These are phyloP conservation scores for Fistulifera pelliculosa DNA, from an alignment of 108 stramenopile species.

Conservation along the genomic window DNA sequence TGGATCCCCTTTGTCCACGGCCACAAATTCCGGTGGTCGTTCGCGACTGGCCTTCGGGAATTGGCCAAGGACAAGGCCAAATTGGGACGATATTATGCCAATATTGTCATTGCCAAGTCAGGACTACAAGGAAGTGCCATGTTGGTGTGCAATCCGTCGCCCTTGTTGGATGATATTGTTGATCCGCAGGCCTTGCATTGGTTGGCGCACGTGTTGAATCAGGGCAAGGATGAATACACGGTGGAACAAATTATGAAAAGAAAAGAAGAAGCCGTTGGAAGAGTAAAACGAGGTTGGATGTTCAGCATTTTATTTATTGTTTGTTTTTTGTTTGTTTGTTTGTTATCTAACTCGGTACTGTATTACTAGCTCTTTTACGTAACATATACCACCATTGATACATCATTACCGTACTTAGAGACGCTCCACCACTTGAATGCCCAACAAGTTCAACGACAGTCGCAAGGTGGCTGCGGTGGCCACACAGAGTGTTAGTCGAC, in stretches of 20 bases:
- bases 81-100: constrained; percentile 6
- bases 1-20: constrained; percentile 6
- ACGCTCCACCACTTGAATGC: constrained; percentile 85
- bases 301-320: no score
- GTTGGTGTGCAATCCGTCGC: constrained; percentile 7
- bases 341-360: no score
- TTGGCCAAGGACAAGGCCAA: constrained; percentile 10
- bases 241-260: constrained; percentile 14
- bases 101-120: constrained; percentile 1
- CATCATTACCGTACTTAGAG: constrained; percentile 36
- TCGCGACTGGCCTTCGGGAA: constrained; percentile 2
- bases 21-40: constrained; percentile 3
- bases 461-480: constrained; percentile 86
- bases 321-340: no score
- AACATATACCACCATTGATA: no score
- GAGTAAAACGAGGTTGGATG: no score
- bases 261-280: neutral
- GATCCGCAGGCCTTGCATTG: constrained; percentile 5
- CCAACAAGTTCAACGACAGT: constrained; percentile 76
- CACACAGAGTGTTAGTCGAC: constrained; percentile 81
- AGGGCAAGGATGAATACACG: constrained; percentile 4
- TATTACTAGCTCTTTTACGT: no score
- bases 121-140: constrained; percentile 6
- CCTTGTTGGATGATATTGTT: constrained; percentile 6
- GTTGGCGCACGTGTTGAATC: constrained; percentile 6